A percentile compares a stretch with the other conserved stretches of the same genome.
Evolutionary conservation across 805 yeast genomes (phyloP).

Genomic region (Monosporozyma siamensis): DNA sequence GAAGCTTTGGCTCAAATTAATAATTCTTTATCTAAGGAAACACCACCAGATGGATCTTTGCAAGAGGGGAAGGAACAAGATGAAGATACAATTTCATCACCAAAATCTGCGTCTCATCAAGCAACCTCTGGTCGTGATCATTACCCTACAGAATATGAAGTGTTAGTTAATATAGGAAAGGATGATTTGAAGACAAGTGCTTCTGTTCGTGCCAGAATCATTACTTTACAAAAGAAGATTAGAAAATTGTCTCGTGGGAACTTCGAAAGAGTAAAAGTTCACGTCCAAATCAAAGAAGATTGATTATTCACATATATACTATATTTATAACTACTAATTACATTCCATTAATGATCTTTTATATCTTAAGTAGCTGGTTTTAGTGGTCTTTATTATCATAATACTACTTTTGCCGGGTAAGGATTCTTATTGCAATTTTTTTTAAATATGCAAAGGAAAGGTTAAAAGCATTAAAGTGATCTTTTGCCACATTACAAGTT

Average conservation of each 20-base stretch:
- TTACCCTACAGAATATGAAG: constrained; percentile 26
- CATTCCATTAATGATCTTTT: too few species aligned
- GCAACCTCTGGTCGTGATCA: neutral
- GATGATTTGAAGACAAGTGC: constrained; percentile 51
- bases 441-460: too few species aligned
- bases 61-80: neutral
- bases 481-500: neutral
- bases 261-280: constrained; percentile 42
- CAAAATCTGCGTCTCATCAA: too few species aligned
- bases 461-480: constrained; percentile 38
- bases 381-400: too few species aligned
- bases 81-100: neutral
- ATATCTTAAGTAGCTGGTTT: too few species aligned
- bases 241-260: constrained; percentile 45
- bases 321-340: too few species aligned
- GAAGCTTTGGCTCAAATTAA: constrained; percentile 8
- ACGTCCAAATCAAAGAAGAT: constrained; percentile 36
- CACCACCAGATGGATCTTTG: neutral
- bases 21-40: neutral
- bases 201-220: constrained; percentile 48
- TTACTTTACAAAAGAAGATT: constrained; percentile 49
- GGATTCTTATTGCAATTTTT: too few species aligned
- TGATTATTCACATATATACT: too few species aligned
- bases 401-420: too few species aligned
- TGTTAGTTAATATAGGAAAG: constrained; percentile 37